These are phyloP conservation scores for Xylariaceae sp. DNA, from an alignment of 2,329 filamentous ascomycete species.

Conservation along the genomic window DNA sequence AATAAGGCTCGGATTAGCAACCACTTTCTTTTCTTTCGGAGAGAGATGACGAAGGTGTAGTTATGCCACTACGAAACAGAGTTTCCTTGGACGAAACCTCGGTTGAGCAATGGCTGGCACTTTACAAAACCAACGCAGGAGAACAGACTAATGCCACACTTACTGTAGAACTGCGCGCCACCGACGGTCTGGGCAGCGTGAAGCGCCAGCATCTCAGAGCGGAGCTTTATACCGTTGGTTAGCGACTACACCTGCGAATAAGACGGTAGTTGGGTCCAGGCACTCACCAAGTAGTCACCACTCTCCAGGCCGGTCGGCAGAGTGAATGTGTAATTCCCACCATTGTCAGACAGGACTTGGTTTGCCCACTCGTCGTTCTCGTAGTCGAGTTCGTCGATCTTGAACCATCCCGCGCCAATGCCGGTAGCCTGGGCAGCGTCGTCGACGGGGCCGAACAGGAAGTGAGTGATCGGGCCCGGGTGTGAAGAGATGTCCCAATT, in stretches of 20 bases:
- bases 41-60: no score
- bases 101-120: no score
- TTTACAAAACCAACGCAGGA: no score
- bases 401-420: constrained; percentile 29
- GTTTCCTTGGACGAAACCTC: no score
- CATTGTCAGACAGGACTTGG: constrained; percentile 21
- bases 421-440: constrained; percentile 68
- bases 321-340: constrained; percentile 26
- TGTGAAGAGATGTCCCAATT: constrained; percentile 38
- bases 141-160: no score
- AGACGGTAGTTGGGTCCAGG: no score
- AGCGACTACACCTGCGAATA: background rate
- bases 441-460: constrained; percentile 38
- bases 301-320: constrained; percentile 29
- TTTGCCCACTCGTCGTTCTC: constrained; percentile 27
- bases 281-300: constrained; percentile 33
- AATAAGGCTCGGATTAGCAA: no score
- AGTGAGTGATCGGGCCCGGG: constrained; percentile 37
- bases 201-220: constrained; percentile 36
- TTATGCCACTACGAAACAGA: no score
- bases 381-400: constrained; percentile 28
- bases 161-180: constrained; percentile 34
- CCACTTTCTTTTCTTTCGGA: no score
- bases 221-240: constrained; percentile 21
- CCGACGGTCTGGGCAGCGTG: constrained; percentile 29